These are phyloP conservation scores for Aspergillus oerlinghausenensis DNA, from an alignment of 2,329 filamentous ascomycete genomes.

Conservation along the genomic window DNA sequence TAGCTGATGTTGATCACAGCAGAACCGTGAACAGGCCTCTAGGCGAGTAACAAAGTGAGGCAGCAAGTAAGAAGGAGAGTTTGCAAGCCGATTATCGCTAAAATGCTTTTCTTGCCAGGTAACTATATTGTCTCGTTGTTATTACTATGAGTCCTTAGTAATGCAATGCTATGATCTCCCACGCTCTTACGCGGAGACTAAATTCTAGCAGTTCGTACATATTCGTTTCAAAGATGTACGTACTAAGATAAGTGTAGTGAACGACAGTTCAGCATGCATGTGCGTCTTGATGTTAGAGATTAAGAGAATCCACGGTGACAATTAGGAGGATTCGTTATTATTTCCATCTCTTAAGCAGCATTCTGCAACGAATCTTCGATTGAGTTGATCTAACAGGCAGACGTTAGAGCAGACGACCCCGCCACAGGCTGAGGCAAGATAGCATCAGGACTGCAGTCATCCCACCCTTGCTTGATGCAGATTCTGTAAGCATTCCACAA, in stretches of 20 bases:
- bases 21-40: background rate
- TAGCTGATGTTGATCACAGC: background rate
- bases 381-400: background rate
- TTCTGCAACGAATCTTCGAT: background rate
- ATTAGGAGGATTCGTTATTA: background rate
- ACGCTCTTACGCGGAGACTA: background rate
- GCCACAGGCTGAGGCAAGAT: background rate
- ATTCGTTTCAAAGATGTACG: too few relatives aligned
- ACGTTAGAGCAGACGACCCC: background rate
- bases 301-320: background rate
- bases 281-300: background rate
- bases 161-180: background rate
- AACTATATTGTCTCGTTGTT: background rate
- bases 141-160: background rate
- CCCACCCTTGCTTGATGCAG: background rate
- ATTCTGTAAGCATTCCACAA: background rate
- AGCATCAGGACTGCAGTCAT: background rate
- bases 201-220: too few relatives aligned
- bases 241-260: background rate
- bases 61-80: background rate
- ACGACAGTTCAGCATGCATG: background rate
- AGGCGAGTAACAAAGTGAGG: background rate
- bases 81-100: background rate
- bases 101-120: background rate
- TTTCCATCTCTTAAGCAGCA: background rate